These are phyloP conservation scores for Eutrema japonicum DNA, from an alignment of 345 rosid genomes.

Conservation along the genomic window DNA sequence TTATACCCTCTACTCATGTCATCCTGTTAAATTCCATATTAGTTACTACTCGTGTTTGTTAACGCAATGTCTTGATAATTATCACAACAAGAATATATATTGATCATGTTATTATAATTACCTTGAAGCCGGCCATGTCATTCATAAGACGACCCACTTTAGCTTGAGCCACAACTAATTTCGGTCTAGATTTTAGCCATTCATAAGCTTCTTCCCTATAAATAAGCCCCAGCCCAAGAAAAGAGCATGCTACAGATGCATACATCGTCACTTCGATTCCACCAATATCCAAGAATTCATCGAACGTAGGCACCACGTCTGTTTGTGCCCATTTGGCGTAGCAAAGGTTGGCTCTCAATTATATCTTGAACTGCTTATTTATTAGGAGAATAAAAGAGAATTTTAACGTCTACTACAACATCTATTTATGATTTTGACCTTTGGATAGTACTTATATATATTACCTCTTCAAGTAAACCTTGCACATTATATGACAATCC, in stretches of 20 bases:
- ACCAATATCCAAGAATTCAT: constrained; percentile 10
- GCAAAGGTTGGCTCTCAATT: background rate
- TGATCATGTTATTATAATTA: background rate
- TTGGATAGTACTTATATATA: background rate
- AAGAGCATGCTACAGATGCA: background rate
- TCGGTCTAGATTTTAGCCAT: constrained; percentile 24
- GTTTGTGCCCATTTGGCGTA: background rate
- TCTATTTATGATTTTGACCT: background rate
- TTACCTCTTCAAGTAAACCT: background rate
- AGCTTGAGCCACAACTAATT: background rate
- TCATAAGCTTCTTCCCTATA: constrained; percentile 12
- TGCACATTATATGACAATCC: background rate
- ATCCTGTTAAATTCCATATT: constrained; percentile 19
- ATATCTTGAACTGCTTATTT: background rate
- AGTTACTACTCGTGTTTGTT: background rate
- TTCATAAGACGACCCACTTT: constrained; percentile 4
- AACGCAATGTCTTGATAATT: background rate
- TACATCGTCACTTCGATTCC: background rate
- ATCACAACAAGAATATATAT: no score
- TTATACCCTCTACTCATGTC: constrained; percentile 36
- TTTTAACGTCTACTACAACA: background rate
- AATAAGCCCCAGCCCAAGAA: background rate
- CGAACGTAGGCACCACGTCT: constrained; percentile 1
- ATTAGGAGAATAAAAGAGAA: background rate
- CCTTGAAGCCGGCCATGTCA: constrained; percentile 23